Evolutionary conservation across 2,329 filamentous ascomycete genomes (phyloP), one percentile per base, ranked within the genome.

Genomic region (Chaetothyriales sp.): DNA sequence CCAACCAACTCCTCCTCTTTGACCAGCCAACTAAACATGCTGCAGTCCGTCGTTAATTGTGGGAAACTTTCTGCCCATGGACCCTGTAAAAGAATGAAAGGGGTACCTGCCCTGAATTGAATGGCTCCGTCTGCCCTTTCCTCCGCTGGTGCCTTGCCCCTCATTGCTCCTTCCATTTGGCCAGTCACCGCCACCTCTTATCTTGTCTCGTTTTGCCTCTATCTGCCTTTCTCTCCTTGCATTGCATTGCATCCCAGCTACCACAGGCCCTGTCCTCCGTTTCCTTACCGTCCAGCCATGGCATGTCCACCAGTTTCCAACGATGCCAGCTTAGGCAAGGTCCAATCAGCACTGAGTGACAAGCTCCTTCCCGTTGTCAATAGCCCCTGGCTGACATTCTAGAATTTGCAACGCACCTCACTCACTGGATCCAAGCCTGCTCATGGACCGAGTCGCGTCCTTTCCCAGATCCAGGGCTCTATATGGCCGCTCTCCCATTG

Each of bases 41-140:
- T 51, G 20, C 59, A 95, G 92, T 63, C 92, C 92, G 48, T 88
- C 86, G 48, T 73, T 98, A 57, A 98, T 98, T 62, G 84, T 98
- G 47, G 92, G 92, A 47, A 98, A 98, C 64, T 98, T 98, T 66
- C 69, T 98, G 55, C 92, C 92, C 2, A 88, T 94, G 64, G 55
- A 59, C 59, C 51, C 52, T 46, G 45, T 47, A 59, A 58, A 56
- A 51, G 46, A 51, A 49, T 56, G 49, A 58, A 49, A 5, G 18
- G 36, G 12, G 20, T 18, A 45, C n/a, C 15, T n/a, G 22, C 5
- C 8, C 10, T 49, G 44, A 44, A 18, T 49, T 46, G 19, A 44
- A 25, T 28, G 19, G 18, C n/a, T 25, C 22, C 28, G 1, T 8
- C 10, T 8, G 12, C 45, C 9, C 44, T 22, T 19, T 44, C 4